These are phyloP conservation scores for Alternaria solani DNA, from an alignment of 2,329 filamentous ascomycete species.

Conservation along the genomic window DNA sequence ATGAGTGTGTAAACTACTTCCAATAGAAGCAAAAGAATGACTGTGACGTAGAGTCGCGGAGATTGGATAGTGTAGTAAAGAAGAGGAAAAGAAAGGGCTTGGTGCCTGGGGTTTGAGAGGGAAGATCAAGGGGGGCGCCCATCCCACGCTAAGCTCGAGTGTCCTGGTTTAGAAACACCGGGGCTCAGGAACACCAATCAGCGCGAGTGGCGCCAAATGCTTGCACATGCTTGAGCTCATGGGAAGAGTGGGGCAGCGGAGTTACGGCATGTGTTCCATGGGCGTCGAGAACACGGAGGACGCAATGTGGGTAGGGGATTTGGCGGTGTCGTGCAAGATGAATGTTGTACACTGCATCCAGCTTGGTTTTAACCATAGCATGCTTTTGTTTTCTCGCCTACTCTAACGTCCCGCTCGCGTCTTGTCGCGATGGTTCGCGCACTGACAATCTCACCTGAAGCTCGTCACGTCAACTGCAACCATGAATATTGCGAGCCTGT, in stretches of 20 bases:
- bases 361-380: neutral
- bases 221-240: conserved; percentile 6
- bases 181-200: conserved; percentile 30
- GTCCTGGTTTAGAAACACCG: conserved; percentile 13
- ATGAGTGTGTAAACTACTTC: conserved; percentile 21
- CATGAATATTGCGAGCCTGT: neutral
- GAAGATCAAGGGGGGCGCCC: conserved; percentile 29
- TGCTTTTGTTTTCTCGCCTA: conserved; percentile 1
- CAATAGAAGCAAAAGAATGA: conserved; percentile 32
- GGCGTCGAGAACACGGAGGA: conserved; percentile 5
- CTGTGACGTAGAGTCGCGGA: conserved; percentile 31
- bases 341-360: neutral
- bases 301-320: neutral
- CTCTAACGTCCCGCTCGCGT: conserved; percentile 2
- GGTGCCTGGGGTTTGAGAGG: conserved; percentile 18
- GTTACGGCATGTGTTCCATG: conserved; percentile 3
- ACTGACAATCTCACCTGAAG: neutral
- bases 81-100: conserved; percentile 19
- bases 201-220: conserved; percentile 5
- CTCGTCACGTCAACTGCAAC: neutral
- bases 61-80: conserved; percentile 10
- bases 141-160: conserved; percentile 14
- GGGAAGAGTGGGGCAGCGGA: conserved; percentile 22
- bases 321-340: neutral
- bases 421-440: conserved; percentile 1